Percentiles rank a stretch among this genome's conserved stretches.
Conservation (phyloP, 2,329 filamentous ascomycete species). For the Rasamsonia emersonii region DNA sequence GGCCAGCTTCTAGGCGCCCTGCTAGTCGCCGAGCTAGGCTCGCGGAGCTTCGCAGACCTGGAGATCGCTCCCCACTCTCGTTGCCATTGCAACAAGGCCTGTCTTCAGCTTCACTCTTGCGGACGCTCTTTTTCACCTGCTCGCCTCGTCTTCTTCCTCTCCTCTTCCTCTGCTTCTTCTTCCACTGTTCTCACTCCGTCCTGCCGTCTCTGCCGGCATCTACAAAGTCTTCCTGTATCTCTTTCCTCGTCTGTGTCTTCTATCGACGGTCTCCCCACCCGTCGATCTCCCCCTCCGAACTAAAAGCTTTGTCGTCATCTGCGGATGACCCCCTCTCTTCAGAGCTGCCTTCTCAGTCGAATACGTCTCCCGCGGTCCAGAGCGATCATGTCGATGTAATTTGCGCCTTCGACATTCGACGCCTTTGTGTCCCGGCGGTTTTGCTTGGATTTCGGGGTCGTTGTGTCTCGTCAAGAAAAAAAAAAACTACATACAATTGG, state of each 20-base stretch:
- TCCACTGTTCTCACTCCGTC: slow-evolving; percentile 13
- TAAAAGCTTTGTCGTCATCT: slow-evolving; percentile 20
- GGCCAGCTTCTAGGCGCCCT: too few relatives aligned
- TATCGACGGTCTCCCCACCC: slow-evolving; percentile 9
- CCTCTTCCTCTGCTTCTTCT: slow-evolving; percentile 5
- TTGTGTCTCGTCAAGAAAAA: slow-evolving; percentile 1
- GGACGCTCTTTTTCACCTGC: not conserved
- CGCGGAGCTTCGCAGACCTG: too few relatives aligned
- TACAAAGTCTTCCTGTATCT: slow-evolving; percentile 14
- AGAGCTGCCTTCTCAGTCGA: not conserved
- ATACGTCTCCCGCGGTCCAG: slow-evolving; percentile 1
- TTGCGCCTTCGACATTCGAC: slow-evolving; percentile 6
- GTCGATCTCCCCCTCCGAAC: slow-evolving; percentile 5
- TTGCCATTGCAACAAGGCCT: slow-evolving; percentile 1
- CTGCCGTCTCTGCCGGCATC: slow-evolving; percentile 6
- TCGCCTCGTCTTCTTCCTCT: slow-evolving; percentile 2
- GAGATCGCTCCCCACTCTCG: too few relatives aligned
- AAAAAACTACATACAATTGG: not conserved
- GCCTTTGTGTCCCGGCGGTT: slow-evolving; percentile 2
- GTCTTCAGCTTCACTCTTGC: not conserved
- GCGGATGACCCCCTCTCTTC: slow-evolving; percentile 2
- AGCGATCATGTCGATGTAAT: slow-evolving; percentile 4
- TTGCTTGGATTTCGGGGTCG: slow-evolving; percentile 3
- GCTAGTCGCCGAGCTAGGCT: too few relatives aligned
- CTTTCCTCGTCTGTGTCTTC: slow-evolving; percentile 11